These are phyloP conservation scores for Chlorencoelia australis DNA, from an alignment of 2,329 filamentous ascomycete genomes.

Conservation along the genomic window DNA sequence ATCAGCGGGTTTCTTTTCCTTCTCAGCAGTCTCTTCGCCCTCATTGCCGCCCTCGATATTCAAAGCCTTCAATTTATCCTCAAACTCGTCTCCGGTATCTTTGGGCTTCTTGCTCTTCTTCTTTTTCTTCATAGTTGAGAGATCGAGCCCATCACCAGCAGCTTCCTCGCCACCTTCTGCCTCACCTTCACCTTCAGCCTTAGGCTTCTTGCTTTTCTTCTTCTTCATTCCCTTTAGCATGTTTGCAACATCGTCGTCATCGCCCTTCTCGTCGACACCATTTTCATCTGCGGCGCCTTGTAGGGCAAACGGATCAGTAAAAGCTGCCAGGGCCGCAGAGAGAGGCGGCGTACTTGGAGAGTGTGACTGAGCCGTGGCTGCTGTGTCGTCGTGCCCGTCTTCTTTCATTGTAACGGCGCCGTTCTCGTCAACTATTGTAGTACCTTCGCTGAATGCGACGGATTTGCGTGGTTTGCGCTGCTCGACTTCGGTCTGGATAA, in stretches of 20 bases:
- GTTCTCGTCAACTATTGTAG: slow-evolving; percentile 80
- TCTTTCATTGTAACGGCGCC: slow-evolving; percentile 72
- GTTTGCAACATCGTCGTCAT: slow-evolving; percentile 51
- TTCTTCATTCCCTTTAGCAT: slow-evolving; percentile 62
- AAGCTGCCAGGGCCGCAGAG: slow-evolving; percentile 43
- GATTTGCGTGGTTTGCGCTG: slow-evolving; percentile 80
- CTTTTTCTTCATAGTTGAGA: slow-evolving; percentile 28
- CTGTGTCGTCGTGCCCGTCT: slow-evolving; percentile 59
- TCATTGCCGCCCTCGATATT: slow-evolving; percentile 25
- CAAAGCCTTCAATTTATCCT: slow-evolving; percentile 26
- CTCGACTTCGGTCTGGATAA: slow-evolving; percentile 33
- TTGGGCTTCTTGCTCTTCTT: slow-evolving; percentile 29
- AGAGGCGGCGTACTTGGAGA: slow-evolving; percentile 54
- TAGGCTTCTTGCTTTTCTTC: slow-evolving; percentile 94
- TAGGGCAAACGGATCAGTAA: slow-evolving; percentile 42
- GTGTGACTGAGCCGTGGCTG: slow-evolving; percentile 75
- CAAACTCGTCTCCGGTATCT: slow-evolving; percentile 27
- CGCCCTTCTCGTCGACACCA: slow-evolving; percentile 19
- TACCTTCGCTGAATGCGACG: slow-evolving; percentile 83
- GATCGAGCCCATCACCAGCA: slow-evolving; percentile 39
- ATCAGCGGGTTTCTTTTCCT: slow-evolving; percentile 19
- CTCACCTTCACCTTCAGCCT: slow-evolving; percentile 57
- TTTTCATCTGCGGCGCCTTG: slow-evolving; percentile 28
- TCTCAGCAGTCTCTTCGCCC: slow-evolving; percentile 11
- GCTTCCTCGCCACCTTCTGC: slow-evolving; percentile 44